Evolutionary conservation across 2,329 filamentous ascomycete species (phyloP), one percentile per base, ranked within the genome.

Genomic region (Blumeriella jaapii): DNA sequence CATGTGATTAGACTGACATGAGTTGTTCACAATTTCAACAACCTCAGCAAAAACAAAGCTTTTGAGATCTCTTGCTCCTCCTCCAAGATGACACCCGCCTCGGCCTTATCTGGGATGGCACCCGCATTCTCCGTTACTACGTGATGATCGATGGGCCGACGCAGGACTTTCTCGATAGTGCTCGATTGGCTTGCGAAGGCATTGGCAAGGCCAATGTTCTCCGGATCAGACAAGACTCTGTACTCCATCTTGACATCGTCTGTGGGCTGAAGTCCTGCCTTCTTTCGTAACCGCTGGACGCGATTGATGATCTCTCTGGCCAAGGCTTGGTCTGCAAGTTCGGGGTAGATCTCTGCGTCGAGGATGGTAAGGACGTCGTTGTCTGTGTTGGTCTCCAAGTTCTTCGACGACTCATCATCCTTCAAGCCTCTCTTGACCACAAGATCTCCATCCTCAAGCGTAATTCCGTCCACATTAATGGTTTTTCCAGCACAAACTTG

Each of bases 221-320:
- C 82, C 0, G 83, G 82, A 54, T 94, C 86, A 6, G 74, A 69
- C 31, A 93, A 62, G 4, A 96, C 75, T 39, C 69, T 69, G 62
- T 94, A 96, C 59, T 93, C 82, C 82, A 98, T 94, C 62, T 81
- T 83, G 44, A 98, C 78, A 54, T 96, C 91, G 54, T 98, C 91
- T 0, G 89, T 96, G 1, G 86, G 77, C 45, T 87, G 75, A 34
- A 98, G 67, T 1, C 85, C 85, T 6, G 87, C 87, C 65, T 91
- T 91, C 73, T 98, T 98, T 47, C 91, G 78, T 44, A 96, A 67
- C 48, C 83, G 74, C 62, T 98, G 91, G 14, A 98, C 82, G 25
- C 89, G 78, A 59, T 93, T 82, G 64, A 98, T 82, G 46, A 98
- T 80, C 60, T 96, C 91, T 51, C 91, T 73, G 1, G 83, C 89